Percentiles rank a stretch among this genome's conserved stretches.
phyloP scores from a whole-genome alignment of 2,329 filamentous ascomycete genomes.

The Chrysosporium queenslandicum region DNA sequence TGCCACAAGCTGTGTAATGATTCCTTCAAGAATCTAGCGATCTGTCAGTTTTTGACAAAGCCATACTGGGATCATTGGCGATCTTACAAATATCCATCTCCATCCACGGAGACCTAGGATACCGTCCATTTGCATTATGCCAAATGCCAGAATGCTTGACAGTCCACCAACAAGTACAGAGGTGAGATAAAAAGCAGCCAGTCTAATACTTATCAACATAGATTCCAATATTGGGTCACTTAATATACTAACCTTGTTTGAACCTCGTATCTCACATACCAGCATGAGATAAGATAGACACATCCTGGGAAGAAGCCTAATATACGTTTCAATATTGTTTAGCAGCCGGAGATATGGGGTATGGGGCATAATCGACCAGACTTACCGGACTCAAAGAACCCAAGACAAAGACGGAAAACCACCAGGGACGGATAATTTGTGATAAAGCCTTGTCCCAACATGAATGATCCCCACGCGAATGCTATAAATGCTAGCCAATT shows the following conservation, averaged over 20 bases:
- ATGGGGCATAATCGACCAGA: slow-evolving; percentile 21
- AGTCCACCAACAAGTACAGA: slow-evolving; percentile 13
- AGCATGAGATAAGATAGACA: slow-evolving; percentile 38
- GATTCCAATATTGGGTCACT: too few relatives aligned
- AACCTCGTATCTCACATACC: slow-evolving; percentile 51
- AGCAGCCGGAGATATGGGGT: too few relatives aligned
- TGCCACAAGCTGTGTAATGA: slow-evolving; percentile 47
- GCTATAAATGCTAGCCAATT: slow-evolving; percentile 15
- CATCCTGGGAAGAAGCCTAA: slow-evolving; percentile 36
- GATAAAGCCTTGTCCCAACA: slow-evolving; percentile 14
- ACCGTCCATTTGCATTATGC: slow-evolving; percentile 25
- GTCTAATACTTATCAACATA: too few relatives aligned
- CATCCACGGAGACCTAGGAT: slow-evolving; percentile 29
- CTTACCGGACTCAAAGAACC: slow-evolving; percentile 36
- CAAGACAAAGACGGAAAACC: slow-evolving; percentile 36
- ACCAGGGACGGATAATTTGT: slow-evolving; percentile 31
- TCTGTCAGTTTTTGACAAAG: background rate
- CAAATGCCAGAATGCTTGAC: slow-evolving; percentile 30
- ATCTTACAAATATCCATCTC: slow-evolving; percentile 25
- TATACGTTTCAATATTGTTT: background rate
- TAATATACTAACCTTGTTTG: slow-evolving; percentile 52
- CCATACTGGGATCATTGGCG: background rate
- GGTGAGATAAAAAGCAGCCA: slow-evolving; percentile 13
- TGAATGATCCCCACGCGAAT: slow-evolving; percentile 15
- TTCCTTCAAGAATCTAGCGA: slow-evolving; percentile 30